Percentiles rank a stretch among this genome's conserved stretches.
phyloP scores from a whole-genome alignment of 2,329 filamentous ascomycete genomes.

The Ilyonectria destructans region DNA sequence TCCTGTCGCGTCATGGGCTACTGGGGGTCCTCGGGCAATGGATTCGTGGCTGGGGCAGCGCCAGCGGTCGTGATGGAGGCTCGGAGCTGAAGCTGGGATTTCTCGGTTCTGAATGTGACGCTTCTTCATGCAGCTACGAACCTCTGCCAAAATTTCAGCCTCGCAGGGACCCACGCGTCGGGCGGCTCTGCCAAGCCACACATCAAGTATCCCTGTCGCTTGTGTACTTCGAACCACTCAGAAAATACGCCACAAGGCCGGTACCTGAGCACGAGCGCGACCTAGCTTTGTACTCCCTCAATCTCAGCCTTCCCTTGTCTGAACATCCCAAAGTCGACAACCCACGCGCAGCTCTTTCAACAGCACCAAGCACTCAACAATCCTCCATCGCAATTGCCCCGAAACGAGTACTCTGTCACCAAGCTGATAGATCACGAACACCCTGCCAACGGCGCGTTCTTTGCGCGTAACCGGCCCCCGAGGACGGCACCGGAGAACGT shows the following conservation, averaged over 20 bases:
- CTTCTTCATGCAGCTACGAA: conserved; percentile 39
- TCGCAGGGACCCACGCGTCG: conserved; percentile 51
- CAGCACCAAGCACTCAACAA: not conserved
- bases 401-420: not conserved
- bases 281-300: conserved; percentile 21
- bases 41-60: conserved; percentile 30
- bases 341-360: conserved; percentile 3
- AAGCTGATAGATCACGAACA: not conserved
- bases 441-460: not conserved
- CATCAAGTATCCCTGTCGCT: conserved; percentile 29
- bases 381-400: not conserved
- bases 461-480: not conserved
- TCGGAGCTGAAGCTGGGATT: conserved; percentile 36
- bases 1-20: conserved; percentile 45
- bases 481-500: conserved; percentile 36
- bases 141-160: conserved; percentile 55
- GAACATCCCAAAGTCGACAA: conserved; percentile 22
- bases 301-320: conserved; percentile 46
- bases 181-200: conserved; percentile 40
- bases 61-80: conserved; percentile 31
- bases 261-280: conserved; percentile 26
- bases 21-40: conserved; percentile 17
- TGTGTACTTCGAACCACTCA: conserved; percentile 29
- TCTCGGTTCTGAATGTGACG: conserved; percentile 40
- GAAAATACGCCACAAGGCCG: not conserved